phyloP scores from a whole-genome alignment of 1,284 basidiomycete species.

The Phellopilus nigrolimitatus region DNA sequence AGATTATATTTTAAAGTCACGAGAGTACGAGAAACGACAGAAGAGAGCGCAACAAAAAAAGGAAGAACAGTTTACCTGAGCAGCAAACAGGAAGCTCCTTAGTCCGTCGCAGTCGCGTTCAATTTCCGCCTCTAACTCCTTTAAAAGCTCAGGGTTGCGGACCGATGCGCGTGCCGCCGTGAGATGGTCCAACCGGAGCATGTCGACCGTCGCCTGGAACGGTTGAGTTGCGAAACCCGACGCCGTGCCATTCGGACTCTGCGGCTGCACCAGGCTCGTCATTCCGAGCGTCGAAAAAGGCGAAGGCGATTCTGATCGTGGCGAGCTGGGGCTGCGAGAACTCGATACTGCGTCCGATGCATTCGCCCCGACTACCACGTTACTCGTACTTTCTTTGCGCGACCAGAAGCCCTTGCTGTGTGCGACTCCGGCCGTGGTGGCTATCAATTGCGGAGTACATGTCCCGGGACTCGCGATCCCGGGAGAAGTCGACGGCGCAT shows the following conservation, averaged over 20 bases:
- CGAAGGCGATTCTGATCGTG: constrained; percentile 34
- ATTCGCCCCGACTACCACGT: background rate
- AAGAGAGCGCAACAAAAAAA: no score
- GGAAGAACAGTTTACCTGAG: constrained; percentile 59
- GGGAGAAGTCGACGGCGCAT: constrained; percentile 26
- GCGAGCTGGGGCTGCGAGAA: constrained; percentile 29
- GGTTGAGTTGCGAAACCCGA: constrained; percentile 35
- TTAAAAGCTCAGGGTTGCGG: constrained; percentile 55
- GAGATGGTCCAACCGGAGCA: constrained; percentile 82
- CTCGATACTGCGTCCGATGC: constrained; percentile 1
- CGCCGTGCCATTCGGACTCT: background rate
- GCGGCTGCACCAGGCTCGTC: constrained; percentile 29
- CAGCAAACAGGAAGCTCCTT: constrained; percentile 82
- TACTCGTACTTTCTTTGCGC: constrained; percentile 14
- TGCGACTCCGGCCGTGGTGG: constrained; percentile 10
- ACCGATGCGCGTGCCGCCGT: constrained; percentile 71
- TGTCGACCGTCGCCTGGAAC: constrained; percentile 83
- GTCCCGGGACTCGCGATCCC: no score
- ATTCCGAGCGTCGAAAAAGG: constrained; percentile 29
- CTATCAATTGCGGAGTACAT: constrained; percentile 26
- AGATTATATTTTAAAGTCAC: background rate
- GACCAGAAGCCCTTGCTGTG: constrained; percentile 12
- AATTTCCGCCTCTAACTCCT: constrained; percentile 84
- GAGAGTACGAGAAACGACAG: constrained; percentile 22
- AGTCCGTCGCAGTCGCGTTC: constrained; percentile 86